phyloP scores from a whole-genome alignment of 148 eudicot genomes.

The Fallopia convolvulus region DNA sequence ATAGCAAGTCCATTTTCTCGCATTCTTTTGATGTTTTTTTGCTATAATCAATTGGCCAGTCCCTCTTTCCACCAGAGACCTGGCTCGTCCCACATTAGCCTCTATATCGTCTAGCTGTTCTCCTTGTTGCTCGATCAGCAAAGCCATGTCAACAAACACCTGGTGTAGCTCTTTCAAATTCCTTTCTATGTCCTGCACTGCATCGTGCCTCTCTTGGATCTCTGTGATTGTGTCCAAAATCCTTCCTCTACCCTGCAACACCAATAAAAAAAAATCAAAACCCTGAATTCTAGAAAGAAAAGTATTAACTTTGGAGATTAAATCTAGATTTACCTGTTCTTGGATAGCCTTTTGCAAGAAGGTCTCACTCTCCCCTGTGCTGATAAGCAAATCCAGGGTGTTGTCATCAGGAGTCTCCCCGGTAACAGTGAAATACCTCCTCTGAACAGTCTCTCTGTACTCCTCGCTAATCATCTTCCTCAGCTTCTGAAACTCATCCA shows the following conservation, averaged over 20 bases:
- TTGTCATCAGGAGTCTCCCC: conserved; percentile 76
- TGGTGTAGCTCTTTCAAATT: conserved; percentile 10
- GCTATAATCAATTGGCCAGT: not conserved
- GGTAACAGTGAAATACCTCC: conserved; percentile 78
- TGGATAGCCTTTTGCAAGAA: conserved; percentile 83
- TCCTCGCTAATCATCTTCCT: conserved; percentile 48
- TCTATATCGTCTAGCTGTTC: conserved; percentile 9
- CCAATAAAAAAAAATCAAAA: not conserved
- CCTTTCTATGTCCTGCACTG: conserved; percentile 10
- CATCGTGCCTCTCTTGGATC: conserved; percentile 15
- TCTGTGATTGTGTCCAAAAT: conserved; percentile 9
- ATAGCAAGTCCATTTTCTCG: conserved; percentile 12
- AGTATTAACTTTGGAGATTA: not conserved
- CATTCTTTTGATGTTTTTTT: conserved; percentile 6
- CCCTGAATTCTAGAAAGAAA: not conserved
- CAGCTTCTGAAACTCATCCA: conserved; percentile 54
- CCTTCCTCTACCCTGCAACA: conserved; percentile 9
- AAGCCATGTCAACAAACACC: conserved; percentile 11
- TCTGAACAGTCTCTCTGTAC: conserved; percentile 69
- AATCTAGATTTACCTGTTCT: conserved; percentile 37
- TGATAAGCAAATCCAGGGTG: conserved; percentile 49
- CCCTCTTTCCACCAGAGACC: not conserved
- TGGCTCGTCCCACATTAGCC: conserved; percentile 7
- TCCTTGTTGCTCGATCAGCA: not conserved
- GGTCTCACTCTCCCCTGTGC: conserved; percentile 79